A percentile compares a stretch with the other conserved stretches of the same genome.
phyloP scores from a whole-genome alignment of 495 filamentous ascomycete species.

The Penicillium lividum region DNA sequence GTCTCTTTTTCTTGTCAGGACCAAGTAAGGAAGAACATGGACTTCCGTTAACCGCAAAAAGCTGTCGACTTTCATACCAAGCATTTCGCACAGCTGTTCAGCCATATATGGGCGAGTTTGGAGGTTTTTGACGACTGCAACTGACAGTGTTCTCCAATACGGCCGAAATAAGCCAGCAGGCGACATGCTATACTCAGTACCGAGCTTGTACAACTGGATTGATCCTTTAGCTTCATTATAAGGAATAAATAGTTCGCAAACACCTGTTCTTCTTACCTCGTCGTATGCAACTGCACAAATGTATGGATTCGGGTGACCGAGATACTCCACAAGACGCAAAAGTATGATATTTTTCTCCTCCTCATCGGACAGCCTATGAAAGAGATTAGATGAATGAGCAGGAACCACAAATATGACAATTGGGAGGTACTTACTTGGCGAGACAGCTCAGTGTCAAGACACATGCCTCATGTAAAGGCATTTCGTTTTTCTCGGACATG shows the following conservation, averaged over 20 bases:
- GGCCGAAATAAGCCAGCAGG: slow-evolving; percentile 72
- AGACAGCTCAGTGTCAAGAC: slow-evolving; percentile 83
- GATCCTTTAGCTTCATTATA: slow-evolving; percentile 9
- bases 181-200: slow-evolving; percentile 58
- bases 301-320: slow-evolving; percentile 79
- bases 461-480: slow-evolving; percentile 74
- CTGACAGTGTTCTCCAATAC: slow-evolving; percentile 82
- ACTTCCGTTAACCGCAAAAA: slow-evolving; percentile 78
- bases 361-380: slow-evolving; percentile 58
- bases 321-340: slow-evolving; percentile 77
- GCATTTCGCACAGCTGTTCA: slow-evolving; percentile 74
- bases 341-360: slow-evolving; percentile 85
- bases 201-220: slow-evolving; percentile 61
- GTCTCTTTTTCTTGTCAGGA: slow-evolving; percentile 73
- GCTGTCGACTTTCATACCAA: slow-evolving; percentile 68
- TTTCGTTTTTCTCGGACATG: slow-evolving; percentile 64
- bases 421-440: slow-evolving; percentile 52
- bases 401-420: neutral
- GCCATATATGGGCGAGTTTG: slow-evolving; percentile 77
- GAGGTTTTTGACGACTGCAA: slow-evolving; percentile 77
- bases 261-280: slow-evolving; percentile 55
- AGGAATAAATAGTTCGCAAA: neutral
- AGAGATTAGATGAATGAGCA: neutral
- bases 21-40: slow-evolving; percentile 81
- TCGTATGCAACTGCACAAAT: slow-evolving; percentile 78